A percentile compares a stretch with the other conserved stretches of the same genome.
phyloP scores from a whole-genome alignment of 2,329 filamentous ascomycete genomes.

The Hymenoscyphus fructigenus region DNA sequence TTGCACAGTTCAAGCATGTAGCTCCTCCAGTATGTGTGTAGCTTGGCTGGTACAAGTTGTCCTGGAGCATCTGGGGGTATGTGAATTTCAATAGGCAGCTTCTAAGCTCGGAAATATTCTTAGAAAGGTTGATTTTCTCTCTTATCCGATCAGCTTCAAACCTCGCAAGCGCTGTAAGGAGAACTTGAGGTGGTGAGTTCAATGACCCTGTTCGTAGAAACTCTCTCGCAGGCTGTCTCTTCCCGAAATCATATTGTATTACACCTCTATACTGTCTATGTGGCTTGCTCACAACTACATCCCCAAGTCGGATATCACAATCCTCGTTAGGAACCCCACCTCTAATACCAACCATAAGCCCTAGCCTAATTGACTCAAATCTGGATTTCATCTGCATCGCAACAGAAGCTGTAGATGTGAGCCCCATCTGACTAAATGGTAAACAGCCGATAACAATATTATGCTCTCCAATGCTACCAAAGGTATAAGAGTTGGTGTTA shows the following conservation, averaged over 20 bases:
- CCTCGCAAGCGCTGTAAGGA: slow-evolving; percentile 15
- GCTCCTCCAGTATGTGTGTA: too few relatives aligned
- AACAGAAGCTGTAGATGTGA: slow-evolving; percentile 36
- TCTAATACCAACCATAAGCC: slow-evolving; percentile 22
- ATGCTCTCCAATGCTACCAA: slow-evolving; percentile 30
- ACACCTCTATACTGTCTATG: slow-evolving; percentile 15
- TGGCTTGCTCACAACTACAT: slow-evolving; percentile 21
- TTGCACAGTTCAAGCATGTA: neutral
- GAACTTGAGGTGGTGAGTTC: slow-evolving; percentile 15
- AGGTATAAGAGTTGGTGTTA: slow-evolving; percentile 30
- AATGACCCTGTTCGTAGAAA: slow-evolving; percentile 13
- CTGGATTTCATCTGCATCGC: slow-evolving; percentile 34
- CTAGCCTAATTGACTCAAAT: slow-evolving; percentile 30
- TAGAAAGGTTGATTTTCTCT: too few relatives aligned
- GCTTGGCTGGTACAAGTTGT: too few relatives aligned
- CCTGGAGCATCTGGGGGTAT: too few relatives aligned
- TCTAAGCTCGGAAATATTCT: too few relatives aligned
- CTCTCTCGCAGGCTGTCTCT: slow-evolving; percentile 11
- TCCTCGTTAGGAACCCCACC: slow-evolving; percentile 28
- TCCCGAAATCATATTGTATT: slow-evolving; percentile 26
- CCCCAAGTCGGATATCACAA: slow-evolving; percentile 22
- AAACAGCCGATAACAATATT: slow-evolving; percentile 33
- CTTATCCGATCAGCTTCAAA: too few relatives aligned
- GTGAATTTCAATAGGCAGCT: too few relatives aligned
- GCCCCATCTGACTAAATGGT: slow-evolving; percentile 37